Conservation (phyloP, 306 rosid genomes). For the Dalbergia cochinchinensis region DNA sequence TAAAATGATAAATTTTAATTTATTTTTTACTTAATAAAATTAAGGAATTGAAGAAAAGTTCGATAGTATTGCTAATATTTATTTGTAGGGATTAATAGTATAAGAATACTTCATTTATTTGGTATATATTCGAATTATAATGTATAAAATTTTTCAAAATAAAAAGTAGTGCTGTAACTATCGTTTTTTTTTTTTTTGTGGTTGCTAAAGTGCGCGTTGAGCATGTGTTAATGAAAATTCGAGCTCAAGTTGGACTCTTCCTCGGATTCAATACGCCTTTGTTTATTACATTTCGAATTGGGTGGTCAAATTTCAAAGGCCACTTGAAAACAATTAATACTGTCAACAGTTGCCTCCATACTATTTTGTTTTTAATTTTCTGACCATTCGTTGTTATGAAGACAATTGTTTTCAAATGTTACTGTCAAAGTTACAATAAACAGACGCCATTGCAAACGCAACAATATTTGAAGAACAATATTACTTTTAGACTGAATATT, state of each 20-base stretch:
- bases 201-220: background rate
- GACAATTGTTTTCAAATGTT: background rate
- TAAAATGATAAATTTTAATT: background rate
- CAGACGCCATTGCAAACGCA: background rate
- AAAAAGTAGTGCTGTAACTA: background rate
- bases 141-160: background rate
- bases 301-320: slow-evolving; percentile 26
- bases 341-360: background rate
- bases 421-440: background rate
- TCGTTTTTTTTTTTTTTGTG: background rate
- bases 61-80: too few species aligned
- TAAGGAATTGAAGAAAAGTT: background rate
- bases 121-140: background rate
- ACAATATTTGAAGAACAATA: background rate
- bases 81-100: too few species aligned
- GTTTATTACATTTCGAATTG: background rate
- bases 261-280: background rate
- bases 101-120: background rate
- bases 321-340: background rate
- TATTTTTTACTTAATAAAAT: background rate
- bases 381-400: background rate
- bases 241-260: slow-evolving; percentile 4
- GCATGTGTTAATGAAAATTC: slow-evolving; percentile 31
- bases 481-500: background rate
- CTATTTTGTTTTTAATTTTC: background rate